These are phyloP conservation scores for Aspergillus indologenus DNA, from an alignment of 495 filamentous ascomycete species.

Conservation along the genomic window DNA sequence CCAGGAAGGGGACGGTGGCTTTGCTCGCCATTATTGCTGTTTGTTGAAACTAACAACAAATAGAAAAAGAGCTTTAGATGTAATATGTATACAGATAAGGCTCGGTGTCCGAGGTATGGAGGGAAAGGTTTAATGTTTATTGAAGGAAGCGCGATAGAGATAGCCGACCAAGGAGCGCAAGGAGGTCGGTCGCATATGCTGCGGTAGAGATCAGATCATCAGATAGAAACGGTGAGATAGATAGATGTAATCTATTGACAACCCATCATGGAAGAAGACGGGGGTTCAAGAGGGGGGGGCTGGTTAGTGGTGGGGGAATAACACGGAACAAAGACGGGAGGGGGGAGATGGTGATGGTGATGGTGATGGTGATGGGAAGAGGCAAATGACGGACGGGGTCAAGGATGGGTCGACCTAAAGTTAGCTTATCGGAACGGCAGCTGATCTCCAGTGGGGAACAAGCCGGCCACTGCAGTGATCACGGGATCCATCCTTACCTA, in stretches of 20 bases:
- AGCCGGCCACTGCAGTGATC: too few species aligned
- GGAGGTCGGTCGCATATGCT: background rate
- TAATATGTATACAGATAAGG: too few species aligned
- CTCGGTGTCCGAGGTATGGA: too few species aligned
- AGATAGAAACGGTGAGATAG: too few species aligned
- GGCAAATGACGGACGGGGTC: background rate
- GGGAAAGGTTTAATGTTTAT: background rate
- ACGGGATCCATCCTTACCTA: background rate
- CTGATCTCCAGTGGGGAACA: slow-evolving; percentile 13
- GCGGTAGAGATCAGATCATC: too few species aligned
- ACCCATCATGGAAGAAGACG: slow-evolving; percentile 5
- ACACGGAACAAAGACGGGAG: slow-evolving; percentile 9
- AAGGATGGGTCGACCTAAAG: background rate
- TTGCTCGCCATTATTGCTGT: slow-evolving; percentile 48
- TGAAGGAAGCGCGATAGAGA: background rate
- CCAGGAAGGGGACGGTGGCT: slow-evolving; percentile 72
- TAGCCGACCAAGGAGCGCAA: background rate
- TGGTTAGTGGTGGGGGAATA: background rate
- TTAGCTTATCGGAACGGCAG: slow-evolving; percentile 17
- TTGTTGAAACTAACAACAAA: background rate
- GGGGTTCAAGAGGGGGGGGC: background rate
- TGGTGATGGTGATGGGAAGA: background rate
- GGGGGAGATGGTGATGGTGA: background rate
- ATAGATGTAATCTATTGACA: slow-evolving; percentile 7
- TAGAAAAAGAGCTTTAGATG: too few species aligned